Conservation (phyloP, 139 green algal species). For the Tetradesmus lagerheimii region DNA sequence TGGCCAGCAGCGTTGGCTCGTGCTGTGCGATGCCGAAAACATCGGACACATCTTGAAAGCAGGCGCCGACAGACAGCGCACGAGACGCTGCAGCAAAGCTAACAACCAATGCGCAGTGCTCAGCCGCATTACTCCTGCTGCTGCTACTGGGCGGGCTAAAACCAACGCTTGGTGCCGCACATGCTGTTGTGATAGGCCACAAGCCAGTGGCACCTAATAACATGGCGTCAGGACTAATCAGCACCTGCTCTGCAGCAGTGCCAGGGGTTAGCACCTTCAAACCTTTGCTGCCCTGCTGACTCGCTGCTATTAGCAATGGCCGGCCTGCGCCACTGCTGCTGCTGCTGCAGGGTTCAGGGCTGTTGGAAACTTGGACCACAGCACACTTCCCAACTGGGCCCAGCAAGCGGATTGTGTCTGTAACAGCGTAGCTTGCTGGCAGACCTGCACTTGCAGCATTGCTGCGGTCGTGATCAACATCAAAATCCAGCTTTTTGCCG, state of each 20-base stretch:
- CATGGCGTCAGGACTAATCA: not conserved
- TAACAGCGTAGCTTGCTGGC: not conserved
- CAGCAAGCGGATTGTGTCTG: not conserved
- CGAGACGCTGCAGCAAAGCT: constrained; percentile 27
- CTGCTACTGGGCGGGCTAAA: not conserved
- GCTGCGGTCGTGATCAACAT: not conserved
- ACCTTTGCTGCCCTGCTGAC: not conserved
- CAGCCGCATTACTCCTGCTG: not conserved
- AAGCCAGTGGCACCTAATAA: not conserved
- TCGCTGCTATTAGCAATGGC: not conserved
- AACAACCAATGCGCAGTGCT: constrained; percentile 5
- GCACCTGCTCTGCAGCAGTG: not conserved
- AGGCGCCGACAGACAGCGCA: not conserved
- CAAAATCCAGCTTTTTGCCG: not conserved
- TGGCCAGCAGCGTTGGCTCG: not conserved
- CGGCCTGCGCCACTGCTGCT: not conserved
- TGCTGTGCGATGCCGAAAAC: not conserved
- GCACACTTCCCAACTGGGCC: not conserved
- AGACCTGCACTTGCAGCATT: not conserved
- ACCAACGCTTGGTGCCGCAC: not conserved
- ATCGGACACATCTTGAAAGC: constrained; percentile 15
- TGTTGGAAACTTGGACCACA: not conserved
- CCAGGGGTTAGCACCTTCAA: not conserved
- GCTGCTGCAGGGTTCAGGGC: not conserved
- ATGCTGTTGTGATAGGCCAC: not conserved